Evolutionary conservation across 345 rosid genomes (phyloP), one percentile per base, ranked within the genome.

Genomic region (Excoecaria agallocha): DNA sequence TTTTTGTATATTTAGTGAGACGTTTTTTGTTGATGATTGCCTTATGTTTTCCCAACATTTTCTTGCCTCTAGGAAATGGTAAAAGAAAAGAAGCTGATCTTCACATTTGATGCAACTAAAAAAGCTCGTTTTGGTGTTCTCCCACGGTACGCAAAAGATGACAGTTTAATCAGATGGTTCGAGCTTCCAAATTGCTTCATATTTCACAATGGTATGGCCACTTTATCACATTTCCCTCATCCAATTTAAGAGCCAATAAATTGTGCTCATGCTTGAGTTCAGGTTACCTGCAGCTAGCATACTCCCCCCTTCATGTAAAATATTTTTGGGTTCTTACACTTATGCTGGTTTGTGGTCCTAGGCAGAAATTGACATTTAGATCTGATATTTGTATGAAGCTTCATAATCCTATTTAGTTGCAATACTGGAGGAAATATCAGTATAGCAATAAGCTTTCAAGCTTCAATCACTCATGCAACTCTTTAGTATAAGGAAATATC

Each of bases 141-240:
- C 79, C 93, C 96, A 38, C 90, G 98, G 39, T 92, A 95, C 82
- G 97, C 94, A 16, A 92, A 89, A 83, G 88, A 93, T 77, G 98
- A 93, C 58, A 84, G 79, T 68, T 79, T 79, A 76, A 92, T 95
- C 82, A 85, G 88, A 87, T 93, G 98, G 99, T 95, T 95, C 78
- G 98, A 95, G 91, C 98, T 95, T 81, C 98, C 99, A 73, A 92
- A 93, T 79, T 95, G 98, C 85, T 91, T 87, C 81, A 95, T 93
- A 76, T 91, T 92, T 83, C 99, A 95, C 73, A 92, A 90, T 70
- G 99, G 98, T 95, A 62, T 25, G 86, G 66, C 60, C 43, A 37
- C 52, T 58, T 75, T 52, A 25, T 55, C 12, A 38, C 55, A 66
- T 58, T 75, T 57, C 37, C 59, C 7, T 30, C 56, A 65, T 73